phyloP scores from a whole-genome alignment of 2,329 filamentous ascomycete genomes.

The Xylariaceae sp. region DNA sequence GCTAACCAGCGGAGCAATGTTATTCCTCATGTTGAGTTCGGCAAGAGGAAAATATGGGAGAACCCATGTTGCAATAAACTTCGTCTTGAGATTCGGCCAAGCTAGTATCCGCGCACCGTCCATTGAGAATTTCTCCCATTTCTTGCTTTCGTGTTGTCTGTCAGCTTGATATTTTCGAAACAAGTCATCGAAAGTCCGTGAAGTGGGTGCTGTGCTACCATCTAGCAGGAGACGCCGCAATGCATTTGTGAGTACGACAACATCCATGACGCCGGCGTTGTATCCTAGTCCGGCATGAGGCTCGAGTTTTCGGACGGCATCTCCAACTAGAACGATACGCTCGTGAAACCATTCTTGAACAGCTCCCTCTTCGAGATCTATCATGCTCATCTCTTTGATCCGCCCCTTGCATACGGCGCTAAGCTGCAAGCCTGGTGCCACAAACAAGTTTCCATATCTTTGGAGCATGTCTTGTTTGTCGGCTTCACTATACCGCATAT shows the following conservation, averaged over 20 bases:
- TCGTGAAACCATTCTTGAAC: slow-evolving; percentile 29
- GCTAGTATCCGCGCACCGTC: slow-evolving; percentile 6
- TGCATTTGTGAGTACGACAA: slow-evolving; percentile 25
- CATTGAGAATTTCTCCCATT: slow-evolving; percentile 17
- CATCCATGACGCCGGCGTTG: slow-evolving; percentile 30
- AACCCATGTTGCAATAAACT: slow-evolving; percentile 18
- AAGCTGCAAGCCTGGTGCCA: slow-evolving; percentile 22
- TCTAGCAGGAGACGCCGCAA: slow-evolving; percentile 22
- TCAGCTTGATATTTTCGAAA: slow-evolving; percentile 23
- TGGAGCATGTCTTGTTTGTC: slow-evolving; percentile 27
- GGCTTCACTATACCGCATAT: slow-evolving; percentile 24
- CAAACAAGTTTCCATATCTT: slow-evolving; percentile 25
- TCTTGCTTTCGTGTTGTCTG: slow-evolving; percentile 18
- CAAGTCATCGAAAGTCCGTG: slow-evolving; percentile 10
- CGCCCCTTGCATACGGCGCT: slow-evolving; percentile 25
- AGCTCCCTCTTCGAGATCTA: slow-evolving; percentile 34
- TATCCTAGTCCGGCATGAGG: slow-evolving; percentile 32
- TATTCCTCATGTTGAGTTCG: neutral
- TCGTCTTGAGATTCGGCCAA: slow-evolving; percentile 17
- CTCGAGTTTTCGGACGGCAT: slow-evolving; percentile 35
- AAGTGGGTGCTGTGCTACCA: slow-evolving; percentile 12
- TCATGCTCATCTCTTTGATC: slow-evolving; percentile 19
- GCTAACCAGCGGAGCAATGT: neutral
- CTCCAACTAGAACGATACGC: slow-evolving; percentile 33
- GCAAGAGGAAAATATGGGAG: slow-evolving; percentile 1